Evolutionary conservation across 768 basidiomycete genomes (phyloP), one percentile per base, ranked within the genome.

Genomic region (Chalciporus piperatus): DNA sequence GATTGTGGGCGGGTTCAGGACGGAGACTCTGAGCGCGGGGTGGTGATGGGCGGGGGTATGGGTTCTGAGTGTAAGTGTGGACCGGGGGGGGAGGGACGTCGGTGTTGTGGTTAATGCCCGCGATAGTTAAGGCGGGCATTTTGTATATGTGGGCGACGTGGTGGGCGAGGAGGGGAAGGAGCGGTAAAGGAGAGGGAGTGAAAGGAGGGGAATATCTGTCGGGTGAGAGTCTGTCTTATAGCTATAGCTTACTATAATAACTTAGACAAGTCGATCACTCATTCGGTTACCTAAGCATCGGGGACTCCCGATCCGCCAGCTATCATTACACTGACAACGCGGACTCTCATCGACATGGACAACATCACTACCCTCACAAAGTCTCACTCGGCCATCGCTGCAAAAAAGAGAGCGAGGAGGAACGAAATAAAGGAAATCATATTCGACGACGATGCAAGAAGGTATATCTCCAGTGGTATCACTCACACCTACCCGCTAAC

Each of bases 371-470:
- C 75, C 42, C 80, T 90, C 61, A 88, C 87, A 12, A 75, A 72
- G 37, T 82, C 85, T 19, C 83, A 86, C 68, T 73, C 69, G 27
- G 81, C 78, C 42, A 72, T 85, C 54, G 82, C 84, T 1, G 76
- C 83, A 23, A 91, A 91, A 66, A 85, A 80, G 62, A 79, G 78
- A 37, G 81, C 81, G 37, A 85, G 77, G 57, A 73, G 74, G 50
- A 75, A 78, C 1, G 88, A 93, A 70, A 72, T 94, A 48, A 85
- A 86, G 58, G 84, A 92, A 64, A 70, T 97, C 50, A 61, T 92
- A 7, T 97, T 97, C 62, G 91, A 97, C 64, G 93, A 97, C 38
- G 79, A 82, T 33, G 90, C 90, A 1, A 77, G 93, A 59, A 81
- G 82, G 92, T 89, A 46, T 35, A 73, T 23, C 5, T 19, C 35